Evolutionary conservation across 768 basidiomycete genomes (phyloP).

Genomic region (Clavaria fumosa): DNA sequence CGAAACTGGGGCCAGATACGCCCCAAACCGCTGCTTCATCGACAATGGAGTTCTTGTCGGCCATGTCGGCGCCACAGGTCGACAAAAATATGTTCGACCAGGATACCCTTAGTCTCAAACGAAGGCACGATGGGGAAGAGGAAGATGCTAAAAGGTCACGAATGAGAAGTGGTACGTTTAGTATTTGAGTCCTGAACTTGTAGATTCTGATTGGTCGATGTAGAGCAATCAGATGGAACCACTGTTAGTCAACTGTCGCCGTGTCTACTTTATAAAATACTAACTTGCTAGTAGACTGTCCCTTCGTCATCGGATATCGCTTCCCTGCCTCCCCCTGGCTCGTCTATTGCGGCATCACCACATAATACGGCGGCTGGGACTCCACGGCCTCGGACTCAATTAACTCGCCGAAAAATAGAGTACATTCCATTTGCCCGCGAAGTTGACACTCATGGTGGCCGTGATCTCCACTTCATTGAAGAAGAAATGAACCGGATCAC

Average conservation of each 20-base stretch:
- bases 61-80: slow-evolving; percentile 8
- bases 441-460: slow-evolving; percentile 63
- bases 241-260: too few species aligned
- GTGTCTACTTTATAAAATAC: too few species aligned
- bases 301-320: background rate
- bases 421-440: slow-evolving; percentile 73
- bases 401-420: slow-evolving; percentile 69
- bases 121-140: slow-evolving; percentile 56
- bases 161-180: slow-evolving; percentile 47
- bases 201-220: too few species aligned
- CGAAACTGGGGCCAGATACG: slow-evolving; percentile 14
- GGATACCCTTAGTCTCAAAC: slow-evolving; percentile 52
- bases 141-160: slow-evolving; percentile 53
- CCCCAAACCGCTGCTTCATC: slow-evolving; percentile 10
- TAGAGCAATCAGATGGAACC: too few species aligned
- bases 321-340: background rate
- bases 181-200: too few species aligned
- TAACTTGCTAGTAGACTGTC: too few species aligned
- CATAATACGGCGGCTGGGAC: slow-evolving; percentile 18
- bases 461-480: slow-evolving; percentile 56
- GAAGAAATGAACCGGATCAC: slow-evolving; percentile 36
- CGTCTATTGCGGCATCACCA: slow-evolving; percentile 13
- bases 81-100: slow-evolving; percentile 34
- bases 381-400: slow-evolving; percentile 29
- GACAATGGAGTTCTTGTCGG: slow-evolving; percentile 8